phyloP scores from a whole-genome alignment of 2,329 filamentous ascomycete genomes.

The Colletotrichum sp. region DNA sequence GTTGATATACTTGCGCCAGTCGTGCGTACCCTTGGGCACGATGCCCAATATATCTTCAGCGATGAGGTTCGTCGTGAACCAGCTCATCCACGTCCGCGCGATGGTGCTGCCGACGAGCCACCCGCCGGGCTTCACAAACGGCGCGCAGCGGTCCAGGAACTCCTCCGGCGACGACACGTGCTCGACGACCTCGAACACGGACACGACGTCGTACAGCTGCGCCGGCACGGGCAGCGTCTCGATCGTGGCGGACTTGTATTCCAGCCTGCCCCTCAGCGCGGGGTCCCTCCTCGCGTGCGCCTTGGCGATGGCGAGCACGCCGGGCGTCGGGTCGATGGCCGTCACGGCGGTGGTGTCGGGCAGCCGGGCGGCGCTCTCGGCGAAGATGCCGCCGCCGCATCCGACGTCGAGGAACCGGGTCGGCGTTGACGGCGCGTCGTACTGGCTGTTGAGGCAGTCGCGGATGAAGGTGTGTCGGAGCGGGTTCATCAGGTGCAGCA shows the following conservation, averaged over 20 bases:
- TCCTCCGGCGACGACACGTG: constrained; percentile 79
- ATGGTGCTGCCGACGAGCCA: constrained; percentile 96
- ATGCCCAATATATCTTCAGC: constrained; percentile 88
- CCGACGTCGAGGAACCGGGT: constrained; percentile 84
- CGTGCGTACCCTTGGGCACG: constrained; percentile 91
- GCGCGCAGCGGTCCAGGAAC: constrained; percentile 75
- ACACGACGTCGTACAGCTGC: constrained; percentile 77
- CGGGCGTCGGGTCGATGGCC: constrained; percentile 78
- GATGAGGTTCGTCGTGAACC: constrained; percentile 89
- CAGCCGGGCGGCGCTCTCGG: constrained; percentile 81
- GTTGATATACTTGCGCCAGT: constrained; percentile 96
- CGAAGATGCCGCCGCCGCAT: constrained; percentile 96
- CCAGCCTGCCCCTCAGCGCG: constrained; percentile 64
- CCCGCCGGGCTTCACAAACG: constrained; percentile 85
- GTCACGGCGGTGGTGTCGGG: constrained; percentile 68
- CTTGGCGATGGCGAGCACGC: constrained; percentile 77
- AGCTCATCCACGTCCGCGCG: constrained; percentile 85
- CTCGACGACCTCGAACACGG: constrained; percentile 93
- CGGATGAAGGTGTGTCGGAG: constrained; percentile 92
- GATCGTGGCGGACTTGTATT: constrained; percentile 78
- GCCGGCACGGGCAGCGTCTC: constrained; percentile 62
- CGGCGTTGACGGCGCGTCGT: constrained; percentile 40
- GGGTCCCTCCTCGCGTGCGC: constrained; percentile 80
- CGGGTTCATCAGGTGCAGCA: constrained; percentile 98
- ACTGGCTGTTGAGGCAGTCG: constrained; percentile 65